These are phyloP conservation scores for Discostella stelligera DNA, from an alignment of 352 stramenopile genomes.

Conservation along the genomic window DNA sequence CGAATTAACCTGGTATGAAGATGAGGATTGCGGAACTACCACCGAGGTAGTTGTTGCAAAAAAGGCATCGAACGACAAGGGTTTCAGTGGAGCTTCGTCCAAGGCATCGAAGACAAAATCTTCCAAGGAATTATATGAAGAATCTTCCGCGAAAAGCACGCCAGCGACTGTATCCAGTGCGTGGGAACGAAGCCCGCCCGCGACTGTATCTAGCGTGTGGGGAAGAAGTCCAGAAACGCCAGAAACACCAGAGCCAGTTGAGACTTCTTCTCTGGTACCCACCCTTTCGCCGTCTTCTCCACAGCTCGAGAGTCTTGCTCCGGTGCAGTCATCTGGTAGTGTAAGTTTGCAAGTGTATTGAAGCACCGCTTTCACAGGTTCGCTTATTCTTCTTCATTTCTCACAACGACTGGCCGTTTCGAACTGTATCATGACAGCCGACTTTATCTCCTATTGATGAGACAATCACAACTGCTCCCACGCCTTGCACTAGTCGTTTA, in stretches of 20 bases:
- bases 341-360: no score
- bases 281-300: neutral
- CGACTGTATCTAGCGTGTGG: neutral
- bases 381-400: no score
- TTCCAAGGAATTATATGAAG: neutral
- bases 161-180: neutral
- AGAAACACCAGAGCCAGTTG: neutral
- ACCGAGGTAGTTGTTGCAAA: neutral
- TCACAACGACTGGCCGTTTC: no score
- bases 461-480: neutral
- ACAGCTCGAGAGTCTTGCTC: neutral
- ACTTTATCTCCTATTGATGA: neutral
- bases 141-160: neutral
- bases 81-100: neutral
- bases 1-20: neutral
- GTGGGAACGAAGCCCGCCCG: neutral
- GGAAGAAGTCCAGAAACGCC: neutral
- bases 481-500: neutral
- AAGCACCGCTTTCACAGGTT: no score
- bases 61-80: neutral
- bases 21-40: neutral
- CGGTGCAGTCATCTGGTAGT: no score
- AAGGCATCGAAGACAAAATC: conserved; percentile 3
- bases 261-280: neutral
- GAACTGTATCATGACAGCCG: no score